Percentiles rank a stretch among this genome's conserved stretches.
Conservation (phyloP, 108 stramenopile species). For the Cyclotella sp. region DNA sequence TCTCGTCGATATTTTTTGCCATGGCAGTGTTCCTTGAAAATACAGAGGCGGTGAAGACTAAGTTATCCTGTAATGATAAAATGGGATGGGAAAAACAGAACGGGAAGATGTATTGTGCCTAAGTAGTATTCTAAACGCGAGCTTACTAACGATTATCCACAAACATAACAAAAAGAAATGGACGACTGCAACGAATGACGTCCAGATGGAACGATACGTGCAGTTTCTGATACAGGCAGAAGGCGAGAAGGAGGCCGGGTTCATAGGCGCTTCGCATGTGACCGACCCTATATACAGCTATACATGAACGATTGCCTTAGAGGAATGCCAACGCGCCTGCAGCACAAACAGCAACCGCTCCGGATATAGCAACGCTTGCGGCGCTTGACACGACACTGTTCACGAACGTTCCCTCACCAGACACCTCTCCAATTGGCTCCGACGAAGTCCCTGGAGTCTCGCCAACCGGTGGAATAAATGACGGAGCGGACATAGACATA, state of each 20-base stretch:
- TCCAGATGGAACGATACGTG: no score
- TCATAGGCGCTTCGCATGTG: not conserved
- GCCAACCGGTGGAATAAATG: not conserved
- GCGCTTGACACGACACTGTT: not conserved
- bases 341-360: not conserved
- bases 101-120: no score
- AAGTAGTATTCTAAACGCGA: no score
- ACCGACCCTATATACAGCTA: not conserved
- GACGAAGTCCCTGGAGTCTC: not conserved
- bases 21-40: no score
- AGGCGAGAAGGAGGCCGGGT: not conserved
- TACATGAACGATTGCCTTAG: not conserved
- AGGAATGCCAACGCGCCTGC: not conserved
- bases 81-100: no score
- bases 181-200: no score
- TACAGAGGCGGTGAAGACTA: no score
- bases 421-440: not conserved
- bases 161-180: no score
- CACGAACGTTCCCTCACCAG: not conserved
- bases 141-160: no score
- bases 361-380: not conserved
- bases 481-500: not conserved
- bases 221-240: not conserved
- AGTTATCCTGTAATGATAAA: no score
- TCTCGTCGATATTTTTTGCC: no score